phyloP scores from a whole-genome alignment of 495 filamentous ascomycete species.

The Penicillium daleae region DNA sequence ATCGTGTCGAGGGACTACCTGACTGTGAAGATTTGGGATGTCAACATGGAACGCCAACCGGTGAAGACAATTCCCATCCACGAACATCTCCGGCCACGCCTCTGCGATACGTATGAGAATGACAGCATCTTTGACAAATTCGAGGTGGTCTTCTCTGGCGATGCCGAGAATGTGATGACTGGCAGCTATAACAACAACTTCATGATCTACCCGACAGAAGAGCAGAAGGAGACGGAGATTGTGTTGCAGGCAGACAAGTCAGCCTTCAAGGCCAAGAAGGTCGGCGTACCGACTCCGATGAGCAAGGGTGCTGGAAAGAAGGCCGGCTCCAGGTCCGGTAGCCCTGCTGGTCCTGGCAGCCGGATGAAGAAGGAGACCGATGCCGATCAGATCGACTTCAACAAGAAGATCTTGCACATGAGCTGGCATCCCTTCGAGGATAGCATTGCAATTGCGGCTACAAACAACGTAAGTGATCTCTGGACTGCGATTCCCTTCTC shows the following conservation, averaged over 20 bases:
- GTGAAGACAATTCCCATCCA: conserved; percentile 99
- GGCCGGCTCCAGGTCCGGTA: conserved; percentile 81
- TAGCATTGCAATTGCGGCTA: conserved; percentile 98
- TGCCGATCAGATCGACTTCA: conserved; percentile 99
- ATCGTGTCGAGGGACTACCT: conserved; percentile 97
- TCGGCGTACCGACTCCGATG: conserved; percentile 96
- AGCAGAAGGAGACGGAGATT: conserved; percentile 93
- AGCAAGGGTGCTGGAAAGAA: conserved; percentile 84
- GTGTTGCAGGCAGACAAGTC: conserved; percentile 98
- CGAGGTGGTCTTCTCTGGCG: conserved; percentile 97
- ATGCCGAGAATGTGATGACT: conserved; percentile 99
- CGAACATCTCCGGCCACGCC: conserved; percentile 89
- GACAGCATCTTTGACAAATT: conserved; percentile 99
- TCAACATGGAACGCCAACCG: conserved; percentile 96
- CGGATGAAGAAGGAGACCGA: conserved; percentile 99
- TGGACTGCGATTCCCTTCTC: not conserved
- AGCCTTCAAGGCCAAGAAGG: conserved; percentile 99
- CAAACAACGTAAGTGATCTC: conserved; percentile 85
- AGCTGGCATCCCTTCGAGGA: conserved; percentile 99
- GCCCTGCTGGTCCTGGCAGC: conserved; percentile 87
- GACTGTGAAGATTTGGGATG: conserved; percentile 99
- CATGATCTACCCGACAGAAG: conserved; percentile 99
- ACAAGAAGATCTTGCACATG: conserved; percentile 99
- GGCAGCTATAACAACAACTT: conserved; percentile 99
- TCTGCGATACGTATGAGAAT: conserved; percentile 99